Evolutionary conservation across 306 rosid species (phyloP), one percentile per base, ranked within the genome.

Genomic region (Castanea crenata): DNA sequence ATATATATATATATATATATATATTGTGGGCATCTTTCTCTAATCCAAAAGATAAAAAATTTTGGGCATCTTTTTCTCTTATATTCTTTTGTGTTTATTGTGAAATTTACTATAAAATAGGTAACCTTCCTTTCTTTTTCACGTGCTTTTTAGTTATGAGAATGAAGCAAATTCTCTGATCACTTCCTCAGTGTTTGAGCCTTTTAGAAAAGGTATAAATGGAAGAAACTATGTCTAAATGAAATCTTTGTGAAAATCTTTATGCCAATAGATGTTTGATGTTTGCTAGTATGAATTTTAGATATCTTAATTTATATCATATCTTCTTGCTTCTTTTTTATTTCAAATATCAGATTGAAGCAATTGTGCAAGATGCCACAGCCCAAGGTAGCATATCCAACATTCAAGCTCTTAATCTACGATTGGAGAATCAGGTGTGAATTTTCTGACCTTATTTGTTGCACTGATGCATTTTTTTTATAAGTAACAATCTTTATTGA

Each of bases 381-480:
- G 97, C 96, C 78, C 82, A 87, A 56, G 99, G 98, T 72, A 81
- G 83, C 79, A 85, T 92, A 78, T 88, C 91, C 80, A 90, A 78
- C 84, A 84, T 92, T 69, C 86, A 72, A 29, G 94, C 92, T 78
- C 95, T 94, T 84, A 85, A 94, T 87, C 83, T 94, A 63, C 83
- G 81, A 51, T 86, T 92, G 90, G 97, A 94, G 59, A 81, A 84
- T 88, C 97, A 92, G 97, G 99, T 94, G 75, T 69, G 70, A 70
- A 14, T 61, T 38, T 76, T 51, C 11, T 51, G 21, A 41, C 49
- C 15, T 18, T 70, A 8, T 35, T 21, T 71, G 61, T 69, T 32
- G 69, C 62, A 64, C 32, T 46, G 20, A 25, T 34, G 21, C 12
- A 41, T 41, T 41, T 41, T 41, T 41, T 38, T 38, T 7, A 38